Conservation (phyloP, 768 basidiomycete species). For the Clitopilus hobsonii region DNA sequence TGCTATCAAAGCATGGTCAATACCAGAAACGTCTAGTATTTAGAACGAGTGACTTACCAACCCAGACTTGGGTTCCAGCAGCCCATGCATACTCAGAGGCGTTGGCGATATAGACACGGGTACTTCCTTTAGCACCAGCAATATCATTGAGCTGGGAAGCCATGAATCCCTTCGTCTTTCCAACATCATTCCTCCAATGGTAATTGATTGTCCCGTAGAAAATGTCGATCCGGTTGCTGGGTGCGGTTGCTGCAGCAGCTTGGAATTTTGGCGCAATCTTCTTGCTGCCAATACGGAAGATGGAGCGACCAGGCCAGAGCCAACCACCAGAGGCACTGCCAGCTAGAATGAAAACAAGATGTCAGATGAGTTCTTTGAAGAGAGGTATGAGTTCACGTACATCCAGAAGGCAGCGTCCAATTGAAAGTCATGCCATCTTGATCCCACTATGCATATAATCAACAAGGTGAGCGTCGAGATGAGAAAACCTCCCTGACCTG, state of each 20-base stretch:
- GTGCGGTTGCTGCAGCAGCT: conserved; percentile 3
- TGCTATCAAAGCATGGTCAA: too few relatives aligned
- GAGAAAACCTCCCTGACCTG: not conserved
- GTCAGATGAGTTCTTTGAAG: not conserved
- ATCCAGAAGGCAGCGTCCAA: conserved; percentile 1
- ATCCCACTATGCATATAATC: conserved; percentile 3
- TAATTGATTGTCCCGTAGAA: conserved; percentile 4
- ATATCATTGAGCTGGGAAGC: not conserved
- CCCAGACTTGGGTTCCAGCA: not conserved
- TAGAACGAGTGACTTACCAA: too few relatives aligned
- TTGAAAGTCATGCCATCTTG: conserved; percentile 4
- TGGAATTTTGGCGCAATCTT: conserved; percentile 6
- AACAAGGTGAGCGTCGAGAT: not conserved
- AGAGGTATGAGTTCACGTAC: not conserved
- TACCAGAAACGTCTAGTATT: too few relatives aligned
- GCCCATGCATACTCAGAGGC: not conserved
- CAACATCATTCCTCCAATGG: conserved; percentile 5
- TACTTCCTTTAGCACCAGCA: not conserved
- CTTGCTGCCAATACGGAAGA: conserved; percentile 8
- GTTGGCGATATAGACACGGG: not conserved
- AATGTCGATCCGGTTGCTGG: conserved; percentile 4
- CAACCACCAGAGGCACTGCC: not conserved
- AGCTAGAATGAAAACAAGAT: not conserved
- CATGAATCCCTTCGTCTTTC: not conserved
- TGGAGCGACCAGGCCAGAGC: conserved; percentile 7